These are phyloP conservation scores for Phytophthora litchii DNA, from an alignment of 352 stramenopile species.

Conservation along the genomic window DNA sequence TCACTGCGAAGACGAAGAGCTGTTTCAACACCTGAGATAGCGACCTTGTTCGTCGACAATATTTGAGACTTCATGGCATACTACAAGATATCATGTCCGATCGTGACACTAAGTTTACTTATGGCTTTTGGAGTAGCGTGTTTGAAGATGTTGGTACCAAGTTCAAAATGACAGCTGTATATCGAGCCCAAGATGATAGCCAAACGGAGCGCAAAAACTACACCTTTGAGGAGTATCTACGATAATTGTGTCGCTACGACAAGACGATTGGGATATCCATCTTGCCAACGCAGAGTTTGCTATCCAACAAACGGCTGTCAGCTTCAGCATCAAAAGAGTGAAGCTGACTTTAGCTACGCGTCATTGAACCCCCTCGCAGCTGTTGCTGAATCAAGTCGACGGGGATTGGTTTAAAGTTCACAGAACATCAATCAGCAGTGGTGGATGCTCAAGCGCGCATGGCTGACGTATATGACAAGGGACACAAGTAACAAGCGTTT, in stretches of 20 bases:
- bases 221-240: conserved; percentile 14
- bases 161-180: conserved; percentile 12
- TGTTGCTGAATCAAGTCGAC: background rate
- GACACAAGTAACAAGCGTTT: conserved; percentile 17
- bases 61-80: background rate
- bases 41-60: background rate
- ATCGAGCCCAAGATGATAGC: conserved; percentile 16
- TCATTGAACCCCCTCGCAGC: background rate
- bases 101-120: conserved; percentile 21
- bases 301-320: too few species aligned
- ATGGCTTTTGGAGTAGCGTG: conserved; percentile 2
- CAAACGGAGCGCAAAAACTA: conserved; percentile 18
- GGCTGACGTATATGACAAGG: conserved; percentile 15
- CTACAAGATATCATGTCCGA: conserved; percentile 13
- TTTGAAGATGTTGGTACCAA: conserved; percentile 1
- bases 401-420: background rate
- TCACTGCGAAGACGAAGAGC: background rate
- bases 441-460: conserved; percentile 21
- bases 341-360: conserved; percentile 5
- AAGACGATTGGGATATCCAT: conserved; percentile 18
- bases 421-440: conserved; percentile 2
- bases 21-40: background rate
- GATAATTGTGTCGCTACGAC: conserved; percentile 2
- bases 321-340: background rate
- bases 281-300: background rate